Conservation (phyloP, 306 rosid species). For the Malus sieversii region DNA sequence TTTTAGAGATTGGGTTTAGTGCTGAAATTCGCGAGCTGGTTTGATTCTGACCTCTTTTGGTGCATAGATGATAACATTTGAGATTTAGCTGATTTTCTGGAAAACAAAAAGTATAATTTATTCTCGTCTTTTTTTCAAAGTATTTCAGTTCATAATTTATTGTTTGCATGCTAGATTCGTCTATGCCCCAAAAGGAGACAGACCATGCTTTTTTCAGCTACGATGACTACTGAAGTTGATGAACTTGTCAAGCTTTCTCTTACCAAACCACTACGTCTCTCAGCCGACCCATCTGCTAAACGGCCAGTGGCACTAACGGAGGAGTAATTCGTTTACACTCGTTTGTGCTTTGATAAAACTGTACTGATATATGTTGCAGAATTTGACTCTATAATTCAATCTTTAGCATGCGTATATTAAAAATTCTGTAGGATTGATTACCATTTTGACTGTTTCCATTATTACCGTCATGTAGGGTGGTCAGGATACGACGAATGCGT, state of each 20-base stretch:
- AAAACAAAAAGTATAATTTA: background rate
- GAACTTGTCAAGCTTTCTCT: constrained; percentile 88
- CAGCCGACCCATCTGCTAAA: constrained; percentile 87
- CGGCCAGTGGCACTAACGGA: constrained; percentile 81
- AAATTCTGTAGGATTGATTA: background rate
- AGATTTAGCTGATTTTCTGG: constrained; percentile 4
- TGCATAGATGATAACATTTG: background rate
- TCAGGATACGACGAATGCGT: constrained; percentile 84
- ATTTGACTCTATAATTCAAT: background rate
- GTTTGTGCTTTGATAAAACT: constrained; percentile 6
- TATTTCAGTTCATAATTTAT: background rate
- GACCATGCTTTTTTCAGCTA: constrained; percentile 98
- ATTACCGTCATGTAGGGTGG: constrained; percentile 49
- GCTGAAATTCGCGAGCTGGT: constrained; percentile 93
- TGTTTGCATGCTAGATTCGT: constrained; percentile 43
- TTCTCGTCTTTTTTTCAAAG: background rate
- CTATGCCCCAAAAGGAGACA: constrained; percentile 88
- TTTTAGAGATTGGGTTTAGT: constrained; percentile 87
- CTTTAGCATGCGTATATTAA: background rate
- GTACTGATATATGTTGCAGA: background rate
- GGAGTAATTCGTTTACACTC: constrained; percentile 49
- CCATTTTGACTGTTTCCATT: background rate
- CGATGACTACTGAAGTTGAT: constrained; percentile 88
- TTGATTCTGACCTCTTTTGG: constrained; percentile 10
- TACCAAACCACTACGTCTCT: constrained; percentile 81